These are phyloP conservation scores for Trametes meyenii DNA, from an alignment of 768 basidiomycete species.

Conservation along the genomic window DNA sequence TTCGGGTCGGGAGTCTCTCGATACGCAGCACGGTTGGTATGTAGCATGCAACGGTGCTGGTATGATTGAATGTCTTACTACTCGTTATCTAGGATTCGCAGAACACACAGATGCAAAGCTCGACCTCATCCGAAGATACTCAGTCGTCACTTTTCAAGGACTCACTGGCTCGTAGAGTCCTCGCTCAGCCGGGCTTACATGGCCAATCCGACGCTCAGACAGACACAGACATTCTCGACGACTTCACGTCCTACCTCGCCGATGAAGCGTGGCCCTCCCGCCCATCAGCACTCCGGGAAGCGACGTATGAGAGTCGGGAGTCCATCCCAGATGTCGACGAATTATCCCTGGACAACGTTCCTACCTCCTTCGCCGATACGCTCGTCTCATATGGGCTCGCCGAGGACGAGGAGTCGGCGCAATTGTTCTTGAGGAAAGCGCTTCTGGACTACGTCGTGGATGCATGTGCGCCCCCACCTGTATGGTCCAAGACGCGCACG, in stretches of 20 bases:
- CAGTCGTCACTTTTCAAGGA: slow-evolving; percentile 45
- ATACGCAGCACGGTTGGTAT: neutral
- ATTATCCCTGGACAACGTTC: slow-evolving; percentile 43
- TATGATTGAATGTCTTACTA: neutral
- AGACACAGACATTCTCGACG: slow-evolving; percentile 45
- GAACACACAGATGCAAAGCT: too few species aligned
- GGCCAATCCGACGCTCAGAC: slow-evolving; percentile 10
- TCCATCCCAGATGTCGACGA: slow-evolving; percentile 39
- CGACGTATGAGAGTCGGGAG: slow-evolving; percentile 43
- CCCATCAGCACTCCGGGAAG: slow-evolving; percentile 38
- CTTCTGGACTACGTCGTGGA: slow-evolving; percentile 48
- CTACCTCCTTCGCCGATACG: slow-evolving; percentile 50
- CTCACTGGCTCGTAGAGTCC: slow-evolving; percentile 45
- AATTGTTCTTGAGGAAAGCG: slow-evolving; percentile 43
- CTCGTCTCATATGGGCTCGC: slow-evolving; percentile 52
- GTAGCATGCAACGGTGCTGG: neutral
- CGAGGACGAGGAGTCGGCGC: slow-evolving; percentile 45
- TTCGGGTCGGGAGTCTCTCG: neutral
- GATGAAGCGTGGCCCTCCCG: slow-evolving; percentile 51
- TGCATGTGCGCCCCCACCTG: slow-evolving; percentile 51
- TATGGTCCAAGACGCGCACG: slow-evolving; percentile 55
- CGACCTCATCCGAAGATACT: neutral
- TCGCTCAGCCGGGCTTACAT: slow-evolving; percentile 33
- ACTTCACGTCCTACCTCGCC: slow-evolving; percentile 56
- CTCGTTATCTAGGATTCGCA: neutral